Conservation (phyloP, 371 early-diverging fungal genomes). For the Rhizopus sp. region DNA sequence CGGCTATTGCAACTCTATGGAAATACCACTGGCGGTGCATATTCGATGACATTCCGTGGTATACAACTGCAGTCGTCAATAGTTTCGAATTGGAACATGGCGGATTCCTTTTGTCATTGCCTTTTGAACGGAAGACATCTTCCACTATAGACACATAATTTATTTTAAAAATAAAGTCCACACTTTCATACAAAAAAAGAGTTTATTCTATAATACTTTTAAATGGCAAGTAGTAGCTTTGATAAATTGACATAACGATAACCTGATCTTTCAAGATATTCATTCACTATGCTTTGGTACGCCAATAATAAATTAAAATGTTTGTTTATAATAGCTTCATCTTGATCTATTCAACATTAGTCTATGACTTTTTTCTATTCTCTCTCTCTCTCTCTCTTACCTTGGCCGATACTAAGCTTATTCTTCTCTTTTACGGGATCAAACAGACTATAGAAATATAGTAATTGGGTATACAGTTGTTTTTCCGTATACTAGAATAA, state of each 20-base stretch:
- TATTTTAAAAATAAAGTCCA: too few relatives aligned
- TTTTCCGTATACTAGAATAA: conserved; percentile 44
- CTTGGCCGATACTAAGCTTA: conserved; percentile 7
- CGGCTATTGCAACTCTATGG: too few relatives aligned
- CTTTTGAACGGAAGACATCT: too few relatives aligned
- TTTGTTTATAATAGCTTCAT: conserved; percentile 27
- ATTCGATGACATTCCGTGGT: too few relatives aligned
- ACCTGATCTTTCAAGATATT: conserved; percentile 60
- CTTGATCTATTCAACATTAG: conserved; percentile 15
- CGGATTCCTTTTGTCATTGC: too few relatives aligned
- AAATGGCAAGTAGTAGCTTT: conserved; percentile 41
- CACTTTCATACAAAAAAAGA: too few relatives aligned
- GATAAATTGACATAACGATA: conserved; percentile 67
- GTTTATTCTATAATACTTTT: neutral
- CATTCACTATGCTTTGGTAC: conserved; percentile 50
- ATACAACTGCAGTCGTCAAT: too few relatives aligned
- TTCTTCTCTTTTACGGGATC: conserved; percentile 40
- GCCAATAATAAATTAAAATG: conserved; percentile 23
- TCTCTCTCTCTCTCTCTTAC: neutral
- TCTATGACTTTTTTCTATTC: neutral
- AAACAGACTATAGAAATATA: conserved; percentile 45
- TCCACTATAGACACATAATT: too few relatives aligned
- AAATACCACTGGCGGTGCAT: too few relatives aligned
- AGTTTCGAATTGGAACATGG: too few relatives aligned
- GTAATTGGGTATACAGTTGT: conserved; percentile 50